phyloP scores from a whole-genome alignment of 345 rosid species.

The Dipteronia dyeriana region DNA sequence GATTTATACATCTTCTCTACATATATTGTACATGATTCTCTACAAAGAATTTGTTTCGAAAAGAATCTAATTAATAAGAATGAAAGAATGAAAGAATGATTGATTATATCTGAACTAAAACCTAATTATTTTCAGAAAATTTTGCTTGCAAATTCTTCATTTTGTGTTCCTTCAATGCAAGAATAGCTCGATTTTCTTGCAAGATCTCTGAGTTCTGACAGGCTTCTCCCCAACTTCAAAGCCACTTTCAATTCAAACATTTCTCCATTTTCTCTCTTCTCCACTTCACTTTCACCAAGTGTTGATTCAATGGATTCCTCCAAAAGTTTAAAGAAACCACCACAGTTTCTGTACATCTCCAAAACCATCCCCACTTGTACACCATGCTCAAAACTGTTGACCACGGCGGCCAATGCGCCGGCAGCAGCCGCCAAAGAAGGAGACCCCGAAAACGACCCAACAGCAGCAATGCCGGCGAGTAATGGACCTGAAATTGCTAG shows the following conservation, averaged over 20 bases:
- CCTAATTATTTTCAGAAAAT: constrained; percentile 28
- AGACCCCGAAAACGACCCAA: constrained; percentile 23
- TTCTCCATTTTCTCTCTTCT: constrained; percentile 41
- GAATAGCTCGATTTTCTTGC: constrained; percentile 30
- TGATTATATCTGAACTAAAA: neutral
- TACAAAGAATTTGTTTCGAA: neutral
- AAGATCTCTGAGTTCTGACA: constrained; percentile 44
- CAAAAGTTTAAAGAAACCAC: constrained; percentile 39
- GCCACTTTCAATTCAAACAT: constrained; percentile 44
- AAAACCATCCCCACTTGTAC: constrained; percentile 59
- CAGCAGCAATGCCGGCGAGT: constrained; percentile 43
- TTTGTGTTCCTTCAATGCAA: constrained; percentile 5
- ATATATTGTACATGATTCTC: no score
- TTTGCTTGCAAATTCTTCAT: constrained; percentile 50
- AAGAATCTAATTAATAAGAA: neutral
- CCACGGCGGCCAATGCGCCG: constrained; percentile 38
- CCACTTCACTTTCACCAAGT: constrained; percentile 22
- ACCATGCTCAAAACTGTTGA: constrained; percentile 46
- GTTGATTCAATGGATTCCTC: constrained; percentile 35
- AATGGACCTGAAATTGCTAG: constrained; percentile 48
- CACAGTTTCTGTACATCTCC: constrained; percentile 56
- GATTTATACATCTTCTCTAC: no score
- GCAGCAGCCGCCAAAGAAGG: constrained; percentile 26
- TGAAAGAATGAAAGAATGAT: constrained; percentile 7
- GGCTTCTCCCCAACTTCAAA: constrained; percentile 51